phyloP scores from a whole-genome alignment of 805 yeast species.

The Kurtzmaniella fragi region DNA sequence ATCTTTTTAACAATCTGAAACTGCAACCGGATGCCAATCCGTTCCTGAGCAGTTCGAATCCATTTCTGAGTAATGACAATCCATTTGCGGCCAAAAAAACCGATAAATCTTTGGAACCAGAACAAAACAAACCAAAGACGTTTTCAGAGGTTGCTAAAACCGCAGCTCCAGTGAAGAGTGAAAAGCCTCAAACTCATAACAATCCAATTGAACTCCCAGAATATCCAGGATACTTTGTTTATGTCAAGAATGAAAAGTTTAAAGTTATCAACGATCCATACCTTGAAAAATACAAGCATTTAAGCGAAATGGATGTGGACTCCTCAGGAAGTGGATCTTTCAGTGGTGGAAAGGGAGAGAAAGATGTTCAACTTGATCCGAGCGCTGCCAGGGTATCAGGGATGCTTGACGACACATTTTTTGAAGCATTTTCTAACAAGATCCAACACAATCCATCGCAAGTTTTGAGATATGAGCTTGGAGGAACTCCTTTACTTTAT shows the following conservation, averaged over 20 bases:
- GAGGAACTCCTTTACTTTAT: slow-evolving; percentile 74
- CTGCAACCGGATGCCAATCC: slow-evolving; percentile 29
- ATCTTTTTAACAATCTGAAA: slow-evolving; percentile 23
- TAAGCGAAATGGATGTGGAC: slow-evolving; percentile 46
- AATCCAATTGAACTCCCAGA: slow-evolving; percentile 31
- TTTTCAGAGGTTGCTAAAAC: slow-evolving; percentile 19
- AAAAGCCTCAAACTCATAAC: slow-evolving; percentile 1
- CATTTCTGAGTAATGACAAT: slow-evolving; percentile 13
- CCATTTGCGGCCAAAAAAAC: slow-evolving; percentile 12
- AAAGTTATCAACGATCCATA: slow-evolving; percentile 54
- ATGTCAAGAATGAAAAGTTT: slow-evolving; percentile 67
- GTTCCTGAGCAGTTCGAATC: slow-evolving; percentile 22
- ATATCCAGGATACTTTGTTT: slow-evolving; percentile 64
- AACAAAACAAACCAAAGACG: slow-evolving; percentile 8
- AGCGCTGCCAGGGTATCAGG: slow-evolving; percentile 19
- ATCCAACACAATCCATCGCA: slow-evolving; percentile 83
- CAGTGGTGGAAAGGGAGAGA: slow-evolving; percentile 3
- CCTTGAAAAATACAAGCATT: slow-evolving; percentile 37
- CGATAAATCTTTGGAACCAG: slow-evolving; percentile 10
- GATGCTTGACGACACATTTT: slow-evolving; percentile 66
- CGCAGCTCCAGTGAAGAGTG: background rate
- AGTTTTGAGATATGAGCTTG: slow-evolving; percentile 77
- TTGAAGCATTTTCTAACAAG: slow-evolving; percentile 70
- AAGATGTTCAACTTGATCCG: slow-evolving; percentile 9
- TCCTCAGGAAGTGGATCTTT: slow-evolving; percentile 10